phyloP scores from a whole-genome alignment of 2,329 filamentous ascomycete genomes.

The Zasmidium cellare region DNA sequence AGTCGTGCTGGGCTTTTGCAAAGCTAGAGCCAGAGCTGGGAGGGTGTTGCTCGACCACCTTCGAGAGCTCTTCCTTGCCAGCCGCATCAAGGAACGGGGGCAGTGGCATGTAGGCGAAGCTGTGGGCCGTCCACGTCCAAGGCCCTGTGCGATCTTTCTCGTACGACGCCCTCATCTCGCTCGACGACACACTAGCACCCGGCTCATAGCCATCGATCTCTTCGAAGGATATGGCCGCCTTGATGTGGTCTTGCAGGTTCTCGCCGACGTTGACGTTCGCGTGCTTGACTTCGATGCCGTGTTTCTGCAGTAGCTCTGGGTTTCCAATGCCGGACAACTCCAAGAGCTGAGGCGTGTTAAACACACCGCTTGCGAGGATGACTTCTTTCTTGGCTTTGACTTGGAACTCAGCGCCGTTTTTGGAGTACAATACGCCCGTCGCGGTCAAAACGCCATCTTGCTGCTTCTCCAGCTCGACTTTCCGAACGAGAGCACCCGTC shows the following conservation, averaged over 20 bases:
- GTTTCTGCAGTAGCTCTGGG: constrained; percentile 49
- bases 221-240: constrained; percentile 23
- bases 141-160: constrained; percentile 18
- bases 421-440: constrained; percentile 33
- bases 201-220: constrained; percentile 19
- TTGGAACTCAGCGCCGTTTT: neutral
- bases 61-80: constrained; percentile 20
- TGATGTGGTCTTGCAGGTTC: constrained; percentile 60
- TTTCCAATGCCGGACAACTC: constrained; percentile 66
- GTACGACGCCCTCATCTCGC: constrained; percentile 16
- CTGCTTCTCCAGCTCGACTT: constrained; percentile 48
- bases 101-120: constrained; percentile 23
- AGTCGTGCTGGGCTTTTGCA: constrained; percentile 12
- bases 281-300: constrained; percentile 55
- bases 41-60: neutral
- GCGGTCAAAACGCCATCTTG: constrained; percentile 17
- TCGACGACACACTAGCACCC: neutral
- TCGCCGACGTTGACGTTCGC: constrained; percentile 63
- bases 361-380: constrained; percentile 54
- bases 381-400: constrained; percentile 34
- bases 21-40: too few species aligned
- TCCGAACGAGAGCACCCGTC: constrained; percentile 45
- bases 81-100: constrained; percentile 18
- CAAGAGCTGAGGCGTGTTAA: constrained; percentile 65
- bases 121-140: constrained; percentile 15